Evolutionary conservation across 441 rosid genomes (phyloP), one percentile per base, ranked within the genome.

Genomic region (Erodium trifolium): DNA sequence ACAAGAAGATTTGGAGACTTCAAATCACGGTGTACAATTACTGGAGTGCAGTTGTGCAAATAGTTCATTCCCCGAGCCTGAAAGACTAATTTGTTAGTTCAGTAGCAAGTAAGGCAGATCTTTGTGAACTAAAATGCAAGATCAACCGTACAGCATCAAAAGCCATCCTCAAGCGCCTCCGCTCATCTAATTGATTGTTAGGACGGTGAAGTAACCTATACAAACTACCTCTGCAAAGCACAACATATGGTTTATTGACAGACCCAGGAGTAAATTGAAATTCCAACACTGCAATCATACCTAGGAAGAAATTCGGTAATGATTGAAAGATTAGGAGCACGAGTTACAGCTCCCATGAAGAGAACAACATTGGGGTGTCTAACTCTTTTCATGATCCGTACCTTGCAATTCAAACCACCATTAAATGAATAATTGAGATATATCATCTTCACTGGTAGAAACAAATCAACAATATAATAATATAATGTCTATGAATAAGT

Each of bases 11-110:
- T 93, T 37, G 98, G 98, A 18, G 98, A 90, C 85, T 92, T 92
- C 59, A 92, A 81, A 84, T 92, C 98, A 17, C 96, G 96, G 57
- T 93, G 98, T 23, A 93, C 98, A 63, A 93, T 87, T 47, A 84
- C 76, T 23, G 98, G 98, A 35, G 75, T 81, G 82, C 98, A 86
- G 78, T 78, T 93, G 79, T 93, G 98, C 80, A 93, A 82, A 81
- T 91, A 93, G 78, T 93, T 93, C 98, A 93, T 91, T 76, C 98
- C 98, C 70, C 97, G 91, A 67, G 99, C 99, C 98, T 90, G 81
- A 76, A 73, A 76, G 27, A 75, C 71, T 69, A 12, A 69, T 75
- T 68, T 12, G 37, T 34, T 34, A 34, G 37, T 34, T 23, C 27
- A 23, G 27, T 23, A 23, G 27, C 27, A 23, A 23, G 27, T 23